Evolutionary conservation across 176 grass and related monocot genomes (phyloP), one percentile per base, ranked within the genome.

Genomic region (Secale cereale): DNA sequence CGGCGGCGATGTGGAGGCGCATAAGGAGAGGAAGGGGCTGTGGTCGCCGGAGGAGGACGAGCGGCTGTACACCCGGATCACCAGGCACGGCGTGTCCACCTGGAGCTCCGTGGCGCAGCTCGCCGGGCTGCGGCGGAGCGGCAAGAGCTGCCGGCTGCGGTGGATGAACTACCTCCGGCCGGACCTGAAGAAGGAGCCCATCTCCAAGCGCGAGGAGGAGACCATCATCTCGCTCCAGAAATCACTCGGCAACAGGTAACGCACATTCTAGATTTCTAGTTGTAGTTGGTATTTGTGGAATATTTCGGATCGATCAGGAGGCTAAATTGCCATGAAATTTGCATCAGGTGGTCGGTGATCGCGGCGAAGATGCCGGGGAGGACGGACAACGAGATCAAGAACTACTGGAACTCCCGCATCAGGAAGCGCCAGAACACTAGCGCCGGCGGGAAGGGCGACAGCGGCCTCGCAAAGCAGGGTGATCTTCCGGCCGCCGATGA

Each of bases 161-260:
- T 99, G 97, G 97, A 96, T 94, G 63, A 99, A 99, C 91, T 99
- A 99, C 85, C 86, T 99, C 59, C 83, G 93, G 77, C 97, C 97
- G 2, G 97, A 99, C 91, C 90, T 91, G 9, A 92, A 87, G 87
- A 90, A 90, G 88, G 91, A 85, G 81, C 88, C 91, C 60, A 93
- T 93, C 70, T 82, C 91, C 41, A 81, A 88, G 69, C 82, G 35
- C 13, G 91, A 93, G 56, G 85, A 85, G 27, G 88, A 93, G 62
- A 13, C 40, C 72, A 88, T 93, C 65, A n/a, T 93, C 59, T 87
- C 85, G 62, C 20, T 81, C n/a, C 91, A 93, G 33, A 36, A 54
- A 7, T 56, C 67, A 39, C 74, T 90, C 1, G 91, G 91, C 64
- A 93, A 93, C 79, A 65, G 91, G 87, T 88, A 61, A 19, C 16